Percentiles rank a stretch among this genome's conserved stretches.
These are phyloP conservation scores for Malassezia pachydermatis DNA, from an alignment of 1,284 basidiomycete genomes.

Conservation along the genomic window DNA sequence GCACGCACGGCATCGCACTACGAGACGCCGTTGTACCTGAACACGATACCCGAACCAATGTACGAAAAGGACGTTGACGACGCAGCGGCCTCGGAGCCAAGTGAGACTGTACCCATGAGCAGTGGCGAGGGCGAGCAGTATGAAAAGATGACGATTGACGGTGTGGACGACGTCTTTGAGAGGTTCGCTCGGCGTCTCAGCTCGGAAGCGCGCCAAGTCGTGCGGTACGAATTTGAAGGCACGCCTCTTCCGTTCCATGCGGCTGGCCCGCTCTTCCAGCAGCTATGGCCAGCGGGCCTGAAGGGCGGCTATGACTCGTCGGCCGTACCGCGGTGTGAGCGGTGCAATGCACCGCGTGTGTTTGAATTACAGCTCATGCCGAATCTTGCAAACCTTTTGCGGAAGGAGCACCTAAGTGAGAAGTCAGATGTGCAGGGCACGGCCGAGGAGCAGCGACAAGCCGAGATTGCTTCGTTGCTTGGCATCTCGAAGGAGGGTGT, in stretches of 20 bases:
- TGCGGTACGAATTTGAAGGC: slow-evolving; percentile 43
- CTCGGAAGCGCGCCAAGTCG: slow-evolving; percentile 35
- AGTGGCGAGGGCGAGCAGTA: slow-evolving; percentile 31
- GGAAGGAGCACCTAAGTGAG: slow-evolving; percentile 21
- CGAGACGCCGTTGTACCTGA: slow-evolving; percentile 31
- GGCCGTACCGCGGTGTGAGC: slow-evolving; percentile 27
- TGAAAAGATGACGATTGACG: slow-evolving; percentile 35
- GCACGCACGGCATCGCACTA: slow-evolving; percentile 24
- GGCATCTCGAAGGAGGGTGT: slow-evolving; percentile 15
- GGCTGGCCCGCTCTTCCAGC: slow-evolving; percentile 25
- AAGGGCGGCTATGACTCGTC: not conserved
- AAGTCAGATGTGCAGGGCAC: slow-evolving; percentile 6
- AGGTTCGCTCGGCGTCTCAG: slow-evolving; percentile 35
- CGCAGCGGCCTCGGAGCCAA: not conserved
- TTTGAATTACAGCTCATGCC: slow-evolving; percentile 48
- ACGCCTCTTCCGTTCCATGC: slow-evolving; percentile 35
- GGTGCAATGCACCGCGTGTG: slow-evolving; percentile 29
- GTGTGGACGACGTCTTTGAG: slow-evolving; percentile 41
- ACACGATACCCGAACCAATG: slow-evolving; percentile 38
- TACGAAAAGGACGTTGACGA: slow-evolving; percentile 1
- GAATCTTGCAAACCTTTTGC: slow-evolving; percentile 39
- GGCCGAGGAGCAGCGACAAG: slow-evolving; percentile 19
- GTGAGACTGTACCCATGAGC: slow-evolving; percentile 8
- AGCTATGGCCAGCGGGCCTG: slow-evolving; percentile 28
- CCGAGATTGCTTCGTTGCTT: slow-evolving; percentile 32